A percentile compares a stretch with the other conserved stretches of the same genome.
Evolutionary conservation across 2,329 filamentous ascomycete genomes (phyloP).

Genomic region (Boeremia exigua): DNA sequence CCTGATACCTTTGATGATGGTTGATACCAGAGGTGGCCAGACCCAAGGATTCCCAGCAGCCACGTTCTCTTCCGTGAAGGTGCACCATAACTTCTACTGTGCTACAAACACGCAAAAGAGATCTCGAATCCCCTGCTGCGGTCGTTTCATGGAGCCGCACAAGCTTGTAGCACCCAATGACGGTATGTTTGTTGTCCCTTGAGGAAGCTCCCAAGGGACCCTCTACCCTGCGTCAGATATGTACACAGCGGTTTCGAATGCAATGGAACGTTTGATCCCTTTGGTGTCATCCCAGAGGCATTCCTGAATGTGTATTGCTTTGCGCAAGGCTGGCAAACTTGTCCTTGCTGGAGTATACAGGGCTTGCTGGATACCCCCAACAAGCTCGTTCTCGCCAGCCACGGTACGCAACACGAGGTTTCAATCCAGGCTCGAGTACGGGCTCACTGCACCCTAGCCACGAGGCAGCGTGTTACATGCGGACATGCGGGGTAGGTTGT

Average conservation of each 20-base stretch:
- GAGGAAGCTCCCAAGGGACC: neutral
- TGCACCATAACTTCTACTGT: neutral
- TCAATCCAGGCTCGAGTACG: conserved; percentile 10
- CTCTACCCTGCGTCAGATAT: conserved; percentile 4
- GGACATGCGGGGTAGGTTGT: conserved; percentile 25
- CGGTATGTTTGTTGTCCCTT: neutral
- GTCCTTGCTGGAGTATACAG: conserved; percentile 3
- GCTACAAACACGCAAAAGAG: neutral
- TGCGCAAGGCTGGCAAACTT: conserved; percentile 1
- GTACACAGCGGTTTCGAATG: neutral
- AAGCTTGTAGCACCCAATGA: conserved; percentile 3
- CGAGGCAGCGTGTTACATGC: conserved; percentile 13
- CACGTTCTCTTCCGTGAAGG: no score
- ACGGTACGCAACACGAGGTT: conserved; percentile 14
- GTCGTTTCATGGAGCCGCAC: neutral
- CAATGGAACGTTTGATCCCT: neutral
- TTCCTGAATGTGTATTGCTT: neutral
- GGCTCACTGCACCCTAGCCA: conserved; percentile 13
- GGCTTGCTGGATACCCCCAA: neutral
- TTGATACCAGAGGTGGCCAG: no score
- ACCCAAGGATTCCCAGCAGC: no score
- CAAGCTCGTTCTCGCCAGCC: conserved; percentile 16
- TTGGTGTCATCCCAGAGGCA: conserved; percentile 6
- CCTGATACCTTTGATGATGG: no score
- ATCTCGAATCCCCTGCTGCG: neutral